These are phyloP conservation scores for Lactarius evosmus DNA, from an alignment of 768 basidiomycete species.

Conservation along the genomic window DNA sequence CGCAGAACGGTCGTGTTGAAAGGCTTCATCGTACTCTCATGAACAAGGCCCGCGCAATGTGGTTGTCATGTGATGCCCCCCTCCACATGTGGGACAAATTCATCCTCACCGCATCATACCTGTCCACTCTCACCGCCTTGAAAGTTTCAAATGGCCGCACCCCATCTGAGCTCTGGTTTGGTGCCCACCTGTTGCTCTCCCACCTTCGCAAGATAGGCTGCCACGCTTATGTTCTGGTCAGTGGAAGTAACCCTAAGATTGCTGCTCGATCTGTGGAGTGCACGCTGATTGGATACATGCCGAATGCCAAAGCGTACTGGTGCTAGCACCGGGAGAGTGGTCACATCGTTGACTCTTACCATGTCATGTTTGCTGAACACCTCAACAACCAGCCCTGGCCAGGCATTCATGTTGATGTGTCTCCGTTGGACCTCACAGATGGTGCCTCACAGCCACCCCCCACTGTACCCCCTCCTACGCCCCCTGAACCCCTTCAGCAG, in stretches of 20 bases:
- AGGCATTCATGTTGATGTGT: no score
- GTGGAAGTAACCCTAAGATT: neutral
- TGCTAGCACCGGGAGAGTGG: neutral
- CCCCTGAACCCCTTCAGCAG: no score
- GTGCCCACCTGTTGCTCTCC: neutral
- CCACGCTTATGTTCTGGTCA: neutral
- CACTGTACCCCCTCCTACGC: no score
- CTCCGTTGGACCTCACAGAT: no score
- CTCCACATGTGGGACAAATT: no score
- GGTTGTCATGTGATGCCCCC: neutral
- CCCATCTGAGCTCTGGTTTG: neutral
- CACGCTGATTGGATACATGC: neutral
- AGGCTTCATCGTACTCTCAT: constrained; percentile 1
- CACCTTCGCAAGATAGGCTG: constrained; percentile 6
- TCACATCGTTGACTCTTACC: no score
- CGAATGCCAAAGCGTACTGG: constrained; percentile 2
- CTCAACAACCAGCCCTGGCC: no score
- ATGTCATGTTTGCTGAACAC: no score
- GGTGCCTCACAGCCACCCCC: no score
- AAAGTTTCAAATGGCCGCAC: constrained; percentile 24
- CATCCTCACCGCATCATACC: constrained; percentile 4
- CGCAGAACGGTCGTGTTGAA: constrained; percentile 4
- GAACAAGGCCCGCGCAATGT: constrained; percentile 3
- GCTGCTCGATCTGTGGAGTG: neutral
- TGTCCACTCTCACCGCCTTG: neutral